Conservation (phyloP, 2,329 filamentous ascomycete species). For the Calonectria pauciramosa region DNA sequence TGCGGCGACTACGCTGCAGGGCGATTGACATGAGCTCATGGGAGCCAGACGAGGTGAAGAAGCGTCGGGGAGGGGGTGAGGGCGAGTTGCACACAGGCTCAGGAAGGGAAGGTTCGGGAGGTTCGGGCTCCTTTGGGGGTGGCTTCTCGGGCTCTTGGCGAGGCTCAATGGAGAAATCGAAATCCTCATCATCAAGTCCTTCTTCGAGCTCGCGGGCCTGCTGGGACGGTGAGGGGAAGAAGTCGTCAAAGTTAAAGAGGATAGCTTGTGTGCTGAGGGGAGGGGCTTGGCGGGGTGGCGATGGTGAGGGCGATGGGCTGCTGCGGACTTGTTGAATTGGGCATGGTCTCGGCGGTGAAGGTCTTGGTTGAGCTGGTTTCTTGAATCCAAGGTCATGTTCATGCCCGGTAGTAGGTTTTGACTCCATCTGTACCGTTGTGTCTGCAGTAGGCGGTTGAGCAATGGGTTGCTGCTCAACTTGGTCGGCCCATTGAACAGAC, state of each 20-base stretch:
- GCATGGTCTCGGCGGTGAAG: neutral
- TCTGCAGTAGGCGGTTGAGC: neutral
- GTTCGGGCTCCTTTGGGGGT: neutral
- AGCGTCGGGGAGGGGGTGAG: conserved; percentile 42
- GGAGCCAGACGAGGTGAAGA: conserved; percentile 55
- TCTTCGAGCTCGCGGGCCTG: conserved; percentile 67
- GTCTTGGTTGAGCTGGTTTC: neutral
- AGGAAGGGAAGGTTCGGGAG: conserved; percentile 36
- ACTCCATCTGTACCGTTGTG: neutral
- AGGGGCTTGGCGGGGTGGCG: conserved; percentile 41
- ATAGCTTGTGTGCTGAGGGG: conserved; percentile 66
- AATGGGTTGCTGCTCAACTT: neutral
- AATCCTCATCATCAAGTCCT: conserved; percentile 32
- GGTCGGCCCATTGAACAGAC: neutral
- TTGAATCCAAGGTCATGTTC: conserved; percentile 39
- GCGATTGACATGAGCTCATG: conserved; percentile 52
- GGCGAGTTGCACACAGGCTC: conserved; percentile 24
- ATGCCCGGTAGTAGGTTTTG: conserved; percentile 20
- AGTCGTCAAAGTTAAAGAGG: conserved; percentile 65
- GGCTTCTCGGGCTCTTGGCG: conserved; percentile 23
- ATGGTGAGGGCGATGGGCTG: conserved; percentile 29
- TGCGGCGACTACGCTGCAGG: conserved; percentile 52
- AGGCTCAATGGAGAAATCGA: conserved; percentile 4
- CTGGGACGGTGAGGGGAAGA: conserved; percentile 70
- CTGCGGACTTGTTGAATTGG: conserved; percentile 10